Evolutionary conservation across 495 filamentous ascomycete species (phyloP).

Genomic region (Aspergillus bertholletiae): DNA sequence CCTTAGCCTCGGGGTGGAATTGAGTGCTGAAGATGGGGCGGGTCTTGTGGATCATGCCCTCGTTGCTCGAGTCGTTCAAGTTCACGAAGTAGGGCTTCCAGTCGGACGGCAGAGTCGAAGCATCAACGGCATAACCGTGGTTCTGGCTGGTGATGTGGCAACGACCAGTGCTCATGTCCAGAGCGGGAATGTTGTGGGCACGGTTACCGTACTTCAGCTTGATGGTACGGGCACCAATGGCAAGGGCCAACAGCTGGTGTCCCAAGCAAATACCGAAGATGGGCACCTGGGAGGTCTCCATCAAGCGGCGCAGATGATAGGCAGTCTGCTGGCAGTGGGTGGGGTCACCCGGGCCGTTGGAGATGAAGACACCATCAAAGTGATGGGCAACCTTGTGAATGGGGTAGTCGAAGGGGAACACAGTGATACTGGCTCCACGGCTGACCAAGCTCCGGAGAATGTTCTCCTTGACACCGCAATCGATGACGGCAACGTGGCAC

Average conservation of each 20-base stretch:
- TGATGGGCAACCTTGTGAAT: constrained; percentile 97
- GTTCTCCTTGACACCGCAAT: constrained; percentile 99
- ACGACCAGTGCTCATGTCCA: constrained; percentile 90
- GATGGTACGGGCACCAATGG: constrained; percentile 78
- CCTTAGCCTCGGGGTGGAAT: constrained; percentile 97
- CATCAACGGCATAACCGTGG: constrained; percentile 96
- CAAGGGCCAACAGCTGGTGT: constrained; percentile 76
- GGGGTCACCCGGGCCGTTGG: constrained; percentile 96
- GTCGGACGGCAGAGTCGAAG: constrained; percentile 71
- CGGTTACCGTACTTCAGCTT: constrained; percentile 98
- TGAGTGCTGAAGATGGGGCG: constrained; percentile 97
- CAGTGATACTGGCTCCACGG: constrained; percentile 83
- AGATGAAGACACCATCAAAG: constrained; percentile 97
- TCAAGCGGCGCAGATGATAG: constrained; percentile 80
- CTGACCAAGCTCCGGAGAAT: constrained; percentile 89
- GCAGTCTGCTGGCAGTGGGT: constrained; percentile 93
- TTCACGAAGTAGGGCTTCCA: constrained; percentile 99
- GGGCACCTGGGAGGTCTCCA: constrained; percentile 85
- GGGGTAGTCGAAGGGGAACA: constrained; percentile 92
- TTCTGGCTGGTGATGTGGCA: constrained; percentile 99
- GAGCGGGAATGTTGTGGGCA: constrained; percentile 94
- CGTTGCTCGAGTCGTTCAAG: constrained; percentile 91
- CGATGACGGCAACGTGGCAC: constrained; percentile 89
- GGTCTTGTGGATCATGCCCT: constrained; percentile 93
- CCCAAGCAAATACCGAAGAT: constrained; percentile 97